These are phyloP conservation scores for Entomophthora muscae DNA, from an alignment of 371 early-diverging fungal species.

Conservation along the genomic window DNA sequence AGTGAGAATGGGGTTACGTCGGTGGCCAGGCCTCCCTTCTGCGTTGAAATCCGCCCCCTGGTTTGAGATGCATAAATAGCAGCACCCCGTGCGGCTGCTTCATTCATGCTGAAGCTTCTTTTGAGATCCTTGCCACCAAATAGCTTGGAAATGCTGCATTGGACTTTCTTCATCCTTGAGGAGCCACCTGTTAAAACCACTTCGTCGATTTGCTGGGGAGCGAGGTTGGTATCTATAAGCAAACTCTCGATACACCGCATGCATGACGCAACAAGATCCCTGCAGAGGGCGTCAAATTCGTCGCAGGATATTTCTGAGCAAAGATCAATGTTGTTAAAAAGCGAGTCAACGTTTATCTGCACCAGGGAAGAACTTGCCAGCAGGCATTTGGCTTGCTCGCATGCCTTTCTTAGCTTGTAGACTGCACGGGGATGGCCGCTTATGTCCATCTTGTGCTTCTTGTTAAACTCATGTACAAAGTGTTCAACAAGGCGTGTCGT, in stretches of 20 bases:
- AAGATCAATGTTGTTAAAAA: slow-evolving; percentile 95
- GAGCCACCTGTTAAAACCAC: slow-evolving; percentile 99
- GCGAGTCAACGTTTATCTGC: slow-evolving; percentile 83
- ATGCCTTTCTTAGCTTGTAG: slow-evolving; percentile 74
- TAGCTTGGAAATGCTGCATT: slow-evolving; percentile 74
- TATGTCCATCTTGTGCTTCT: slow-evolving; percentile 46
- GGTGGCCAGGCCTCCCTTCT: slow-evolving; percentile 26
- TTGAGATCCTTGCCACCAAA: slow-evolving; percentile 87
- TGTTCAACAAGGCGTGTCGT: slow-evolving; percentile 79
- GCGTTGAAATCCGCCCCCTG: slow-evolving; percentile 40
- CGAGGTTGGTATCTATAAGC: slow-evolving; percentile 85
- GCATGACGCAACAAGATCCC: slow-evolving; percentile 80
- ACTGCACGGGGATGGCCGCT: slow-evolving; percentile 55
- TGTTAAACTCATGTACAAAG: slow-evolving; percentile 56
- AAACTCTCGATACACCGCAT: slow-evolving; percentile 94
- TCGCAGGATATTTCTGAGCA: slow-evolving; percentile 88
- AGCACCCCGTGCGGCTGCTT: slow-evolving; percentile 98
- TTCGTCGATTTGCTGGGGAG: slow-evolving; percentile 79
- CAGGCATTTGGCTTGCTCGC: slow-evolving; percentile 79
- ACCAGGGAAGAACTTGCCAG: slow-evolving; percentile 70
- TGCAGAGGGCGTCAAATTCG: slow-evolving; percentile 87
- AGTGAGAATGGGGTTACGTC: slow-evolving; percentile 85
- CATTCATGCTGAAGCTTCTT: slow-evolving; percentile 95
- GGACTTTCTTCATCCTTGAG: slow-evolving; percentile 96
- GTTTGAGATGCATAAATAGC: slow-evolving; percentile 97